Base-by-base conservation (phyloP, 345 rosid species). In the Brassica juncea region DNA sequence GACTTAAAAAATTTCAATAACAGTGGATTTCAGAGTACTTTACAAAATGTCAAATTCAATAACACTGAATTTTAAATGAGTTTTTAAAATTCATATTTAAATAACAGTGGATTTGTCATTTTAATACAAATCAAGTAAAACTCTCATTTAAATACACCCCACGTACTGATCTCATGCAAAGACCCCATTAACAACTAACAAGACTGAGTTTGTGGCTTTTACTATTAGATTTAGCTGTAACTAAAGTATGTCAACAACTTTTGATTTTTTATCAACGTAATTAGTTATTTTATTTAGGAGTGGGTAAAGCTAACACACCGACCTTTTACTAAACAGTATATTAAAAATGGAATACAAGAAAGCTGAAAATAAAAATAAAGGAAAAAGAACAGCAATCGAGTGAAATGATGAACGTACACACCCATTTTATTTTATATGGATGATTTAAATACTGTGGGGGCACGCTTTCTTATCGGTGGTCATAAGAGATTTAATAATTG, bases 261-360 rank as follows among this genome's bases (percentile, higher is more conserved):
- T 73, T 68, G 78, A 73, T 73, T 34, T 62, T 35, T 79, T 60
- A 60, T 59, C 66, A 68, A 34, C 68, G 49, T 73, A 60, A 73
- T 79, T 68, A 67, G 32, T 79, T 67, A 7, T 73, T 47, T 52
- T 60, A 61, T 16, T 25, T 44, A 59, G 63, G 37, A 79, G 82
- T 79, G 74, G 82, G 78, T 79, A 79, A 79, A 79, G 74, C 82
- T 73, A 73, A 73, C 82, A 73, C 58, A 79, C 68, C 74, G 66
- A 79, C 74, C 60, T 19, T 47, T 60, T 34, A 73, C 70, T 34
- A 73, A 47, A 67, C 23, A 47, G 5, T 30, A 21, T 73, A 8
- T 31, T 0, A 30, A 64, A 63, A 42, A 14, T 39, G 34, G 39
- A 72, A 30, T 79, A 79, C 63, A 73, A 73, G 57, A 61, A 73